Base-by-base conservation (phyloP, 371 early-diverging fungal genomes). In the Mucor sp. region DNA sequence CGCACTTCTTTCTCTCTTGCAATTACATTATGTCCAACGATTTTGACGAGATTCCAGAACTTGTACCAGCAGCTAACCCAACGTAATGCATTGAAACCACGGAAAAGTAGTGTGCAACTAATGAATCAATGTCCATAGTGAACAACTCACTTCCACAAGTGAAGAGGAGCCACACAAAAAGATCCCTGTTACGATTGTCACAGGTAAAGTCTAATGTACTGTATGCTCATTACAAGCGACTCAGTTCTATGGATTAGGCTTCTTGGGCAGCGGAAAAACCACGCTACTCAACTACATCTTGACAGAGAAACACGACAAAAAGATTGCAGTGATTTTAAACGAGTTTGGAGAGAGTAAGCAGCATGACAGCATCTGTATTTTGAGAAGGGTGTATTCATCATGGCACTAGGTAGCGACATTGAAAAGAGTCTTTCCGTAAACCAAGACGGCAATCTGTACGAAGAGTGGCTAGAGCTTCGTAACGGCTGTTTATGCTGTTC, bases 401-500 rank as follows among this genome's bases (percentile, higher is more conserved):
- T 43, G 14, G 39, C 8, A 17, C 15, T 37, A 93, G 92, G 90
- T 62, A 90, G 93, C 25, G 97, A 94, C n/a, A 96, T 97, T 66
- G 98, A 97, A 75, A 94, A 96, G 74, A 89, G 95, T 33, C 78
- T 97, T 63, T 92, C 94, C 6, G 84, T 95, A 25, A 87, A 91
- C 59, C 73, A 81, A 68, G 91, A 91, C 58, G 96, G 96, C 23
- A 91, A 88, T 32, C 81, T 92, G 56, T 92, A 93, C 27, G 97
- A 97, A 67, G 98, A 98, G 69, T 99, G 99, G 99, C 83, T 99
- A 17, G 98, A 99, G 67, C 81, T 99, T 62, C 87, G 89, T 59
- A 99, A 99, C 77, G 99, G 99, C 0, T 99, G 98, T 67, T 79
- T 99, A 58, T 99, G 99, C 78, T 99, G 99, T 77, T 92, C 96